Evolutionary conservation across 768 basidiomycete genomes (phyloP), one percentile per base, ranked within the genome.

Genomic region (Cytidiella melzeri): DNA sequence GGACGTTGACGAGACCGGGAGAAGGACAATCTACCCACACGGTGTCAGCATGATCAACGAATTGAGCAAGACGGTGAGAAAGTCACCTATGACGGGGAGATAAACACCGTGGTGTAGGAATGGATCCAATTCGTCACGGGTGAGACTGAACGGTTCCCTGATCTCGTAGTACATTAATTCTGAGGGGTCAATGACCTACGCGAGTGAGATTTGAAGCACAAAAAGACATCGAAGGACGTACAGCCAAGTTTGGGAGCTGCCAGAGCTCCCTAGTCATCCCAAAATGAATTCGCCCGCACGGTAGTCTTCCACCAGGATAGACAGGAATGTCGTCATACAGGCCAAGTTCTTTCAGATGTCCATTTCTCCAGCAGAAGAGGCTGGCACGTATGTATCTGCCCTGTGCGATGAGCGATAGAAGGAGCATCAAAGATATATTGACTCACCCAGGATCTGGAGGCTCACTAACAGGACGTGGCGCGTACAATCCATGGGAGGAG

Each of bases 141-240:
- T n/a, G 4, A 43, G 18, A 10, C 18, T 43, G 30, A 21, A 43
- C 2, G 48, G 41, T 30, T 18, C 15, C 10, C 27, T 30, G 1
- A 36, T 11, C 7, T 41, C 41, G n/a, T 41, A 15, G 20, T 25
- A 49, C 46, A 52, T 41, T 43, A 26, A 26, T 41, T 41, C 15
- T 21, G 30, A 39, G 34, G 55, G 30, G 38, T 48, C 44, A 34
- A 38, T 1, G 3, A 45, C 23, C 49, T 45, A 19, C 1, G 12
- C 4, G 23, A 26, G 20, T 6, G 1, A 38, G 5, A 9, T 23
- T 28, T 21, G 3, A 36, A 19, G 55, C 47, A 2, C 26, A 4
- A 20, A 26, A 13, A 19, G 19, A 18, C 18, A 21, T 9, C 23
- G 12, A 11, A 23, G 5, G 21, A 39, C 46, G 5, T n/a, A 47